phyloP scores from a whole-genome alignment of 1,139 yeast genomes.

The Suhomyces anneliseae region DNA sequence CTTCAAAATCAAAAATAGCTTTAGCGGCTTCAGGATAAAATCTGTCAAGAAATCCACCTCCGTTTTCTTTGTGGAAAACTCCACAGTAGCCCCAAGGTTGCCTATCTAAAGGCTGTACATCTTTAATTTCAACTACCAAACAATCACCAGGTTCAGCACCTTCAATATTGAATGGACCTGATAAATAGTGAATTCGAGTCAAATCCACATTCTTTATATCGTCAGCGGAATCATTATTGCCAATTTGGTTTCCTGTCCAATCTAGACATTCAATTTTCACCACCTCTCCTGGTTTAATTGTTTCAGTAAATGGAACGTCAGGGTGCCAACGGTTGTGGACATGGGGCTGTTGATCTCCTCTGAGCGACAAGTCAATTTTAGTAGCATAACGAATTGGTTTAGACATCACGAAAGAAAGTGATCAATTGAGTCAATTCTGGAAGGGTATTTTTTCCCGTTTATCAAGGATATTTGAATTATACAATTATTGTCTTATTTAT shows the following conservation, averaged over 20 bases:
- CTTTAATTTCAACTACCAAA: conserved; percentile 49
- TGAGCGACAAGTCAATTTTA: conserved; percentile 39
- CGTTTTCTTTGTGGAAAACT: conserved; percentile 45
- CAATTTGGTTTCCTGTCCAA: conserved; percentile 54
- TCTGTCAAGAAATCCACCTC: conserved; percentile 50
- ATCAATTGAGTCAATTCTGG: no score
- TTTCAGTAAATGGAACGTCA: conserved; percentile 41
- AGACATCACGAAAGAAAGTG: neutral
- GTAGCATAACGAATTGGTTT: conserved; percentile 15
- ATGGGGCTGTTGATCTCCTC: conserved; percentile 46
- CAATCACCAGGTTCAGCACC: conserved; percentile 50
- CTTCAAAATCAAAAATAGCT: conserved; percentile 53
- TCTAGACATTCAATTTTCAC: conserved; percentile 51
- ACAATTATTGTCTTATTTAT: no score
- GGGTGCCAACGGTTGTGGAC: conserved; percentile 57
- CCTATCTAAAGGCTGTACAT: conserved; percentile 50
- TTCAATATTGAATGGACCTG: conserved; percentile 48
- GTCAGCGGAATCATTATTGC: conserved; percentile 47
- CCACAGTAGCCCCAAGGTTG: conserved; percentile 57
- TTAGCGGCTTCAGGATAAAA: conserved; percentile 52
- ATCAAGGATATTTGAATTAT: no score
- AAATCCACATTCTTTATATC: conserved; percentile 46
- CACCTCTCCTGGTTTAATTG: conserved; percentile 40
- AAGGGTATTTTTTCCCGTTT: no score
- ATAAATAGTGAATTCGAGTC: conserved; percentile 44